Percentiles rank a stretch among this genome's conserved stretches.
Evolutionary conservation across 164 flowering plant genomes (phyloP).

Genomic region (Nymphaea thermarum): DNA sequence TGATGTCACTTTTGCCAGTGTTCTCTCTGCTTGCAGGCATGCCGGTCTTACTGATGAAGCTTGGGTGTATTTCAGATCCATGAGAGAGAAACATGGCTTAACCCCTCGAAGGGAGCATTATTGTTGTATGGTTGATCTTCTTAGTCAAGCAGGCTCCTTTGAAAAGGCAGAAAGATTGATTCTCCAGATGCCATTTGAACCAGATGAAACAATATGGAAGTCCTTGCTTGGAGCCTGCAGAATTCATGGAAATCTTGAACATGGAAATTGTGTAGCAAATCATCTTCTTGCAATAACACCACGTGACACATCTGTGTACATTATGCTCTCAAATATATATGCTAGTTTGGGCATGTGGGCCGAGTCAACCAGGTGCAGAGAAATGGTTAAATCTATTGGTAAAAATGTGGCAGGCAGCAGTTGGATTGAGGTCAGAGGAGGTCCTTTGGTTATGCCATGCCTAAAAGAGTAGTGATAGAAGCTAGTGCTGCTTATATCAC

Average conservation of each 20-base stretch:
- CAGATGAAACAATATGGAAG: slow-evolving; percentile 14
- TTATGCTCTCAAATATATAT: slow-evolving; percentile 15
- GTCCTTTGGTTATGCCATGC: neutral
- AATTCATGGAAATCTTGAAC: slow-evolving; percentile 12
- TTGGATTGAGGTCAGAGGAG: slow-evolving; percentile 14
- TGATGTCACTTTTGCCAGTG: slow-evolving; percentile 16
- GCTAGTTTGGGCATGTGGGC: slow-evolving; percentile 19
- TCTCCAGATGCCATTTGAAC: slow-evolving; percentile 14
- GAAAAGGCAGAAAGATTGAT: slow-evolving; percentile 17
- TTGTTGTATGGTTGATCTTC: slow-evolving; percentile 21
- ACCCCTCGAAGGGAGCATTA: slow-evolving; percentile 16
- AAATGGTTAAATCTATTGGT: slow-evolving; percentile 9
- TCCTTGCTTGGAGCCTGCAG: slow-evolving; percentile 20
- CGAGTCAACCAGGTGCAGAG: slow-evolving; percentile 8
- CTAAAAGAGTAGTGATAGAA: neutral
- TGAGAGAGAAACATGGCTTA: slow-evolving; percentile 12
- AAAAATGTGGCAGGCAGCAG: slow-evolving; percentile 18
- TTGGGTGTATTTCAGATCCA: slow-evolving; percentile 10
- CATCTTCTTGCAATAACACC: slow-evolving; percentile 8
- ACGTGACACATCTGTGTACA: slow-evolving; percentile 9
- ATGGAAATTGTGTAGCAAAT: slow-evolving; percentile 8
- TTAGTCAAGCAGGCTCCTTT: slow-evolving; percentile 17
- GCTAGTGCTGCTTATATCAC: neutral
- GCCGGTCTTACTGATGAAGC: slow-evolving; percentile 18
- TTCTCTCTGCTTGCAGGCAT: slow-evolving; percentile 21